A percentile compares a stretch with the other conserved stretches of the same genome.
These are phyloP conservation scores for Venturia asperata DNA, from an alignment of 2,329 filamentous ascomycete species.

Conservation along the genomic window DNA sequence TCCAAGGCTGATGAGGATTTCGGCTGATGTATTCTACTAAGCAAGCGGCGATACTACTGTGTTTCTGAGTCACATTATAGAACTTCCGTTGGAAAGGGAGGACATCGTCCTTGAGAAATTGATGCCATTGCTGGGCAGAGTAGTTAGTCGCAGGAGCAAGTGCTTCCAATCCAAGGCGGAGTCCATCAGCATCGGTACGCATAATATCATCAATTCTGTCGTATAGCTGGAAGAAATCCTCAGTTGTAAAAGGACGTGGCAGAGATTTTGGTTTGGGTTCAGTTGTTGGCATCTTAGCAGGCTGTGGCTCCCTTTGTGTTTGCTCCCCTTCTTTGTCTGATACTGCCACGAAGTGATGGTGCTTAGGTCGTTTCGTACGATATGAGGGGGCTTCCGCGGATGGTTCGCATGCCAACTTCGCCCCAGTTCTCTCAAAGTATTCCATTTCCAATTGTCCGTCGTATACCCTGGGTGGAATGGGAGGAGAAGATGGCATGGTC, in stretches of 20 bases:
- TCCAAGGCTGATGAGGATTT: not conserved
- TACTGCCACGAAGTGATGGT: not conserved
- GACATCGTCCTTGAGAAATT: conserved; percentile 3
- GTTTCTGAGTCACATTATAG: not conserved
- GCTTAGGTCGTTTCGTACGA: not conserved
- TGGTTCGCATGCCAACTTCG: not conserved
- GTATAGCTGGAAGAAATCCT: conserved; percentile 10
- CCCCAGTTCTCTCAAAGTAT: not conserved
- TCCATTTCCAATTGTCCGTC: not conserved
- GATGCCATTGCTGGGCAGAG: conserved; percentile 1
- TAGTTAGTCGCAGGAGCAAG: not conserved
- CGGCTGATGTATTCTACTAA: not conserved
- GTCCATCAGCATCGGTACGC: not conserved
- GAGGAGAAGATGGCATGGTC: not conserved
- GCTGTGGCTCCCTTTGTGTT: not conserved
- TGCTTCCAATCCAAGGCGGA: not conserved
- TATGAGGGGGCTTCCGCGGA: not conserved
- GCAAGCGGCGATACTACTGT: not conserved
- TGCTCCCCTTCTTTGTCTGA: not conserved
- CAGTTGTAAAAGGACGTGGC: conserved; percentile 1
- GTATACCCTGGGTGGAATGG: not conserved
- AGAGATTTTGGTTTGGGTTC: not conserved
- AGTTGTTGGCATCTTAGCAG: not conserved
- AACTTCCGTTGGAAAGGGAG: not conserved
- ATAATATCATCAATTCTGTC: conserved; percentile 4